Conservation (phyloP, 306 rosid species). For the Pachyrhizus erosus region DNA sequence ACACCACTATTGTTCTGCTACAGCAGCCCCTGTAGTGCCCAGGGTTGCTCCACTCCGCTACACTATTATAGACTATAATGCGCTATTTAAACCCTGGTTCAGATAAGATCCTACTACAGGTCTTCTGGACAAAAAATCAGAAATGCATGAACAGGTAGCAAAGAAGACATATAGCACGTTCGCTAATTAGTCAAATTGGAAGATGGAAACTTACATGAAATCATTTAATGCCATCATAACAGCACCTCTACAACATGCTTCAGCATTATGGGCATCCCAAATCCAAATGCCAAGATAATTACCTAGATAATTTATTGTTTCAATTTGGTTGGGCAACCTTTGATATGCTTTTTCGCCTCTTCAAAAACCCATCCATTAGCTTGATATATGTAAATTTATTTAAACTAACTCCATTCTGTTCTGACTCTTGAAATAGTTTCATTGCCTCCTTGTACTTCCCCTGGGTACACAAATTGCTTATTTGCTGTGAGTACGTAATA, state of each 20-base stretch:
- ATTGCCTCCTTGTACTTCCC: constrained; percentile 86
- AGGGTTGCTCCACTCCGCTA: too few relatives aligned
- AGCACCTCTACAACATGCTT: constrained; percentile 15
- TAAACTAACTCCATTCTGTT: constrained; percentile 60
- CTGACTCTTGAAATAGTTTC: constrained; percentile 64
- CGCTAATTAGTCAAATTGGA: constrained; percentile 14
- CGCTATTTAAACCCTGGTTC: too few relatives aligned
- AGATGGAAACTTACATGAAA: constrained; percentile 28
- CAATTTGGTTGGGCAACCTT: constrained; percentile 41
- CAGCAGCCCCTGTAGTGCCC: too few relatives aligned
- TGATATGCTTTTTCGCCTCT: constrained; percentile 74
- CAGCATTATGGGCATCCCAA: constrained; percentile 25
- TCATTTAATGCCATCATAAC: constrained; percentile 9
- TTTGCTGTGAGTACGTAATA: constrained; percentile 60
- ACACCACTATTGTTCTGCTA: too few relatives aligned
- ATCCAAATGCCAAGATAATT: constrained; percentile 25
- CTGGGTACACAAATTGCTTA: constrained; percentile 65
- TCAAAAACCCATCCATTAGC: constrained; percentile 81
- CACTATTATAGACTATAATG: too few relatives aligned
- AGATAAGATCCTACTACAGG: background rate
- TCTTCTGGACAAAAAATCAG: background rate
- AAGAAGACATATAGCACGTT: background rate
- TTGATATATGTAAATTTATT: constrained; percentile 59
- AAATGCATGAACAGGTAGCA: background rate
- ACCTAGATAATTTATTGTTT: constrained; percentile 31